A percentile compares a stretch with the other conserved stretches of the same genome.
Evolutionary conservation across 1,284 basidiomycete genomes (phyloP).

Genomic region (Stereum hirsutum): DNA sequence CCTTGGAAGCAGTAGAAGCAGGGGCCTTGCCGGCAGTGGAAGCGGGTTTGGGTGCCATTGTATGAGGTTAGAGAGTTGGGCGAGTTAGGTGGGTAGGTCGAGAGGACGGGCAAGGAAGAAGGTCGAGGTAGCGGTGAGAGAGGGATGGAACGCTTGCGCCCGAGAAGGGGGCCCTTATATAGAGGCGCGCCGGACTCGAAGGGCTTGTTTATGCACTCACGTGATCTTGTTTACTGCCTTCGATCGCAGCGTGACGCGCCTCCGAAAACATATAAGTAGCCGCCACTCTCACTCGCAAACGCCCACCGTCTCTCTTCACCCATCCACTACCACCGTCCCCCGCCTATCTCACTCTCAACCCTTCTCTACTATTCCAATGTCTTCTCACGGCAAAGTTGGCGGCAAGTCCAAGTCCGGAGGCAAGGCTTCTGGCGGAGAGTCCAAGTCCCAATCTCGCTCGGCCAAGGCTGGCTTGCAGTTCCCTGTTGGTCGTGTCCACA

Average conservation of each 20-base stretch:
- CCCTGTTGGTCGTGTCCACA: conserved; percentile 75
- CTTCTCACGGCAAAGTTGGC: conserved; percentile 1
- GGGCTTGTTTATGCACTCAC: too few relatives aligned
- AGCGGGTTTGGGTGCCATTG: conserved; percentile 75
- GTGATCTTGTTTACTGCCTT: too few relatives aligned
- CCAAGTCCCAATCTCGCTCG: conserved; percentile 67
- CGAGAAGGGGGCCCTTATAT: conserved; percentile 8
- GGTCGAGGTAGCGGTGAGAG: conserved; percentile 8
- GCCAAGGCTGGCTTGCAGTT: conserved; percentile 80
- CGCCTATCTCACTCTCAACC: neutral
- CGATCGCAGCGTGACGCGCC: too few relatives aligned
- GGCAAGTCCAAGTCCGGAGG: conserved; percentile 32
- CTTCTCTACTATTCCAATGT: too few relatives aligned
- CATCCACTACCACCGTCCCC: neutral
- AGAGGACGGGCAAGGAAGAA: conserved; percentile 10
- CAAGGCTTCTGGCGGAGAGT: conserved; percentile 37
- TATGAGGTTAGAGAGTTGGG: conserved; percentile 10
- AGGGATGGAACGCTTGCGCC: conserved; percentile 6
- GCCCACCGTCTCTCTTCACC: neutral
- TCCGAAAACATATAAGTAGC: neutral
- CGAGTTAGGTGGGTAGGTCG: conserved; percentile 8
- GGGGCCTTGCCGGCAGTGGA: conserved; percentile 81
- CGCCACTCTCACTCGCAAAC: neutral
- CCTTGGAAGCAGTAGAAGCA: conserved; percentile 66
- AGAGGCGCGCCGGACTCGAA: conserved; percentile 8